These are phyloP conservation scores for Linderniella brevidens DNA, from an alignment of 257 asterid species.

Conservation along the genomic window DNA sequence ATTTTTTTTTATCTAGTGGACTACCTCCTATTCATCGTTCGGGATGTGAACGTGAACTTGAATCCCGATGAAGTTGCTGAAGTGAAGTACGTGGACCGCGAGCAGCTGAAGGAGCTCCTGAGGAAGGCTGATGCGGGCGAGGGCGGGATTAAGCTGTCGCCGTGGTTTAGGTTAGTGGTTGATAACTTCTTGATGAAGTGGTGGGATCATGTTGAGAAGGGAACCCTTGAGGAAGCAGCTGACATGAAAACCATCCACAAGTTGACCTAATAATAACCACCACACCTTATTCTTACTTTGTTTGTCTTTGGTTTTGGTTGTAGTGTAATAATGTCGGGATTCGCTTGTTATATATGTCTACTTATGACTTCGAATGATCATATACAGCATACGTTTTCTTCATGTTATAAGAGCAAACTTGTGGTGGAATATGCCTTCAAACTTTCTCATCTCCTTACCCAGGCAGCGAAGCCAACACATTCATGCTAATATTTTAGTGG, in stretches of 20 bases:
- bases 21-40: constrained; percentile 47
- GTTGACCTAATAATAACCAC: neutral
- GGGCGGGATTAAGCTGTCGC: constrained; percentile 4
- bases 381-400: too few species aligned
- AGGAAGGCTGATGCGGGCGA: constrained; percentile 3
- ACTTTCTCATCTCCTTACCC: too few species aligned
- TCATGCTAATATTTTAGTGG: too few species aligned
- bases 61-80: constrained; percentile 64
- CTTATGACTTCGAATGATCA: too few species aligned
- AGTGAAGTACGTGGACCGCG: constrained; percentile 27
- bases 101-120: constrained; percentile 4
- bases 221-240: constrained; percentile 1
- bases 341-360: too few species aligned
- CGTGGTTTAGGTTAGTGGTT: constrained; percentile 4
- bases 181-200: constrained; percentile 5
- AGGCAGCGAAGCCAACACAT: too few species aligned
- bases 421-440: too few species aligned
- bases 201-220: constrained; percentile 5
- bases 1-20: constrained; percentile 26
- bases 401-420: too few species aligned
- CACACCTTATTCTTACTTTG: too few species aligned
- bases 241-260: constrained; percentile 3
- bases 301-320: too few species aligned
- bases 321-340: too few species aligned
- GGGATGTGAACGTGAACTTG: constrained; percentile 38